Percentiles rank a stretch among this genome's conserved stretches.
Conservation (phyloP, 2,329 filamentous ascomycete species). For the Madurella fahalii region DNA sequence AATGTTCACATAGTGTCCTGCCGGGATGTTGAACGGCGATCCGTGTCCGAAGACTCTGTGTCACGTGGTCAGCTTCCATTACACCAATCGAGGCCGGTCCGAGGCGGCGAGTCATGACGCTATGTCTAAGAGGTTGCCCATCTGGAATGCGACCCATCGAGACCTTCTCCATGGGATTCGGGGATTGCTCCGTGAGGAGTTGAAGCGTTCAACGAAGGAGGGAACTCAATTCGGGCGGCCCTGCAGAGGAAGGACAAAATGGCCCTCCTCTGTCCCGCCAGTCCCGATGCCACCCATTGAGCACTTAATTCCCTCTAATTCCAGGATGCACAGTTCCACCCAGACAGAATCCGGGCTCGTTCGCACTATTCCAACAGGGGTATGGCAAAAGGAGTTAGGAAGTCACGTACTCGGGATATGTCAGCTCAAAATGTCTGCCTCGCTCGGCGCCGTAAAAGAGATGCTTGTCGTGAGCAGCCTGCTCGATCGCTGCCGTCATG, state of each 20-base stretch:
- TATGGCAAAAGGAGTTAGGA: slow-evolving; percentile 1
- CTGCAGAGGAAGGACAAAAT: background rate
- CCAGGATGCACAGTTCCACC: background rate
- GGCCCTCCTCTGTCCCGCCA: background rate
- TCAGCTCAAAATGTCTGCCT: slow-evolving; percentile 48
- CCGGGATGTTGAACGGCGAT: slow-evolving; percentile 50
- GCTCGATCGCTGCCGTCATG: slow-evolving; percentile 49
- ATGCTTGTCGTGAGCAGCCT: slow-evolving; percentile 55
- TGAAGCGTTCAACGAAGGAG: background rate
- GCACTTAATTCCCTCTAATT: background rate
- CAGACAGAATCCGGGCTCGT: background rate
- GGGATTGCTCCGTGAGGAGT: background rate
- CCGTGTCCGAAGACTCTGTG: slow-evolving; percentile 50
- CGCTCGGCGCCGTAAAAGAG: slow-evolving; percentile 46
- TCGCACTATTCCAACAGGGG: background rate
- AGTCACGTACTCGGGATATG: slow-evolving; percentile 54
- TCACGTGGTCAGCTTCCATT: slow-evolving; percentile 27
- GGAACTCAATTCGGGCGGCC: background rate
- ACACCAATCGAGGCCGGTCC: slow-evolving; percentile 16
- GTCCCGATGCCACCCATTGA: background rate
- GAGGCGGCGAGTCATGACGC: background rate
- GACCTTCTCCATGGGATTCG: background rate
- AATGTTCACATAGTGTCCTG: slow-evolving; percentile 51
- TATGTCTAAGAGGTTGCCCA: background rate
- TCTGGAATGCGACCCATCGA: background rate